Evolutionary conservation across 257 asterid genomes (phyloP).

Genomic region (Henckelia pumila): DNA sequence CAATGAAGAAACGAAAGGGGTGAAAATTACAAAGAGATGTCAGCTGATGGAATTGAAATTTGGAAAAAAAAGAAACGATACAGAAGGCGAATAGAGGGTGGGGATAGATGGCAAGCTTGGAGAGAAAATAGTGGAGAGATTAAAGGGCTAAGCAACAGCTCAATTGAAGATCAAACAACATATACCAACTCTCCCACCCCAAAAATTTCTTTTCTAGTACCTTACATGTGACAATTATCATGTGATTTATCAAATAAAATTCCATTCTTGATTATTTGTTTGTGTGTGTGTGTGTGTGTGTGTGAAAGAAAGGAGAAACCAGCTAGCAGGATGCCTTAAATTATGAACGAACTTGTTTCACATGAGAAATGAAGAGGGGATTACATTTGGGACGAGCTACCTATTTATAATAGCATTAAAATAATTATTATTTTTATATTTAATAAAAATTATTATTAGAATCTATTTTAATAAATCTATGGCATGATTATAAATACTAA

Average conservation of each 20-base stretch:
- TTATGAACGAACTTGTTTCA: background rate
- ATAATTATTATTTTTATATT: too few species aligned
- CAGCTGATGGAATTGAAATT: slow-evolving; percentile 13
- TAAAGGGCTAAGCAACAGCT: slow-evolving; percentile 38
- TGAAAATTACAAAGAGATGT: background rate
- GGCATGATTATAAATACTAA: too few species aligned
- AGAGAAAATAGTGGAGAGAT: slow-evolving; percentile 34
- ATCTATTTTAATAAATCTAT: too few species aligned
- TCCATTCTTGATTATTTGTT: background rate
- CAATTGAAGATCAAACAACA: slow-evolving; percentile 13
- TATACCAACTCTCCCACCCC: background rate
- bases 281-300: slow-evolving; percentile 13
- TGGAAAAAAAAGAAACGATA: slow-evolving; percentile 7
- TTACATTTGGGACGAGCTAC: background rate
- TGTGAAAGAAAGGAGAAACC: slow-evolving; percentile 14
- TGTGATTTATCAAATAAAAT: background rate
- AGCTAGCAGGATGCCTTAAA: slow-evolving; percentile 5
- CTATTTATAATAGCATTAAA: too few species aligned
- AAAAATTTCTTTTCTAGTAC: background rate
- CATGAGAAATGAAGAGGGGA: background rate
- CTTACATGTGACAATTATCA: slow-evolving; percentile 19
- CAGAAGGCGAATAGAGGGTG: background rate
- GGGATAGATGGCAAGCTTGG: slow-evolving; percentile 29
- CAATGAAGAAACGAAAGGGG: background rate
- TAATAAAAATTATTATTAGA: too few species aligned